phyloP scores from a whole-genome alignment of 208 protist genomes.

The Porcisia hertigi region DNA sequence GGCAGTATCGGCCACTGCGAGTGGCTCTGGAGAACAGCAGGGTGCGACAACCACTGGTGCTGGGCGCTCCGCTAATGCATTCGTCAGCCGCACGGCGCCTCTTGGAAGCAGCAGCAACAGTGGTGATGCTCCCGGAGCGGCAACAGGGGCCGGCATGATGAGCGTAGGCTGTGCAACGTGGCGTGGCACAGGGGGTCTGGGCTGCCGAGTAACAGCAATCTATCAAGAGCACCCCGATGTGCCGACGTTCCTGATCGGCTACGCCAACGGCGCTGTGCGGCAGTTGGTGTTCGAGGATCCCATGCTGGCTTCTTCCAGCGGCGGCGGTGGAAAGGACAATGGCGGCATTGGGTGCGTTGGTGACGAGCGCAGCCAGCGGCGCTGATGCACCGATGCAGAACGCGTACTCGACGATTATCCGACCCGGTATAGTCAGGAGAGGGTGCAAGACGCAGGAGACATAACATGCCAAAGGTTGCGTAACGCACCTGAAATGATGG shows the following conservation, averaged over 20 bases:
- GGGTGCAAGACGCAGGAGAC: background rate
- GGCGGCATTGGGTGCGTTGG: background rate
- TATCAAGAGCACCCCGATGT: conserved; percentile 59
- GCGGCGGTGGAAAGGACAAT: conserved; percentile 1
- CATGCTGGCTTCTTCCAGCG: background rate
- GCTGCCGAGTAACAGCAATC: conserved; percentile 66
- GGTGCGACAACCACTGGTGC: background rate
- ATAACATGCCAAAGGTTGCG: too few species aligned
- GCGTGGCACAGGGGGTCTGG: conserved; percentile 7
- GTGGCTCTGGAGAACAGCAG: background rate
- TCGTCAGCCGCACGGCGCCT: background rate
- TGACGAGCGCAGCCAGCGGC: conserved; percentile 18
- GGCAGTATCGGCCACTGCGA: background rate
- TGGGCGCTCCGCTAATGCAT: background rate
- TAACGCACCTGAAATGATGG: background rate
- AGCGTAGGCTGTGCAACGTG: background rate
- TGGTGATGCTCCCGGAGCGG: background rate
- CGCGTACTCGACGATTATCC: background rate
- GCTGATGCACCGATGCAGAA: background rate
- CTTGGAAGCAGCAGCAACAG: background rate
- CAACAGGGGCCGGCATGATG: background rate
- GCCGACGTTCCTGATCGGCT: conserved; percentile 79
- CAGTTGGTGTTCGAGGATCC: conserved; percentile 63
- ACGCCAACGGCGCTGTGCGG: conserved; percentile 50
- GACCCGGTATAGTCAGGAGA: background rate